Evolutionary conservation across 352 stramenopile species (phyloP).

Genomic region (Pythium folliculosum): DNA sequence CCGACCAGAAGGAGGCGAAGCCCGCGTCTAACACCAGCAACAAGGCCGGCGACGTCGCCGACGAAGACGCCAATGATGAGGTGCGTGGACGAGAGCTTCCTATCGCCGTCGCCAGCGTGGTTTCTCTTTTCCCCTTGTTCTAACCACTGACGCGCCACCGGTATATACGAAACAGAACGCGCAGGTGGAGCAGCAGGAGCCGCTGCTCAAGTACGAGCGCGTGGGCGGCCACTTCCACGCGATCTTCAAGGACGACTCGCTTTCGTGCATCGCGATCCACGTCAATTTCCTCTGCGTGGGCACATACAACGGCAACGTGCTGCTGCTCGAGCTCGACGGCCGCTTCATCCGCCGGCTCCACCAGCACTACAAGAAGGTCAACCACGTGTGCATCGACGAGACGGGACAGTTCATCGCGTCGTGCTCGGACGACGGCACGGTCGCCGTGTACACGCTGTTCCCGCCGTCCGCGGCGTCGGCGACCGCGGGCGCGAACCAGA

Average conservation of each 20-base stretch:
- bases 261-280: slow-evolving; percentile 80
- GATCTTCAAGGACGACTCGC: slow-evolving; percentile 86
- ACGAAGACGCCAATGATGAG: slow-evolving; percentile 4
- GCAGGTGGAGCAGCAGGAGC: slow-evolving; percentile 41
- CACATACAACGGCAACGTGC: slow-evolving; percentile 80
- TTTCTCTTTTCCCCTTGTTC: too few species aligned
- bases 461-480: slow-evolving; percentile 29
- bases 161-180: slow-evolving; percentile 7
- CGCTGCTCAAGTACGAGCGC: slow-evolving; percentile 86
- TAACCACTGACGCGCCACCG: background rate
- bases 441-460: slow-evolving; percentile 79
- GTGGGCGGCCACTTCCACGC: slow-evolving; percentile 83
- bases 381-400: slow-evolving; percentile 85
- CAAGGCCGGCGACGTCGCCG: background rate
- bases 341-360: slow-evolving; percentile 79
- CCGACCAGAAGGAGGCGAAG: background rate
- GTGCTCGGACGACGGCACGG: slow-evolving; percentile 83
- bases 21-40: background rate
- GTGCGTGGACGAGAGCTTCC: too few species aligned
- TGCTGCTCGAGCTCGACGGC: slow-evolving; percentile 78
- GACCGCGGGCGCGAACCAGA: slow-evolving; percentile 18
- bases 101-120: too few species aligned
- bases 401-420: slow-evolving; percentile 85
- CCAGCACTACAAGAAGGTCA: slow-evolving; percentile 89
- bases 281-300: slow-evolving; percentile 78